Percentiles rank a stretch among this genome's conserved stretches.
These are phyloP conservation scores for Beauveria medogensis DNA, from an alignment of 2,329 filamentous ascomycete species.

Conservation along the genomic window DNA sequence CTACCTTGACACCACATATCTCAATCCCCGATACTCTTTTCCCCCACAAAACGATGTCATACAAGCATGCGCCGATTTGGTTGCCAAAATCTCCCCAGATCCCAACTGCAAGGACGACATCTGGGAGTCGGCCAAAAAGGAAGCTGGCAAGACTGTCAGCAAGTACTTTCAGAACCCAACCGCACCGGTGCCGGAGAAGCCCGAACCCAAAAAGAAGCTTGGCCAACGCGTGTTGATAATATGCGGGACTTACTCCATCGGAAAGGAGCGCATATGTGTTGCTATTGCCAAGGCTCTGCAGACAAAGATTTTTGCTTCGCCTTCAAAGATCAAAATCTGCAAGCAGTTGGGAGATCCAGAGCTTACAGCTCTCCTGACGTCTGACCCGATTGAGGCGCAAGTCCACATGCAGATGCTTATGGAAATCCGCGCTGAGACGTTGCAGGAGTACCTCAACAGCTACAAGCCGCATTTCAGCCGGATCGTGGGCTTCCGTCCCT, in stretches of 20 bases:
- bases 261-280: constrained; percentile 91
- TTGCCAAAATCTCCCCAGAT: constrained; percentile 65
- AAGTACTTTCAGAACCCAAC: constrained; percentile 40
- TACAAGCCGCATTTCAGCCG: constrained; percentile 77
- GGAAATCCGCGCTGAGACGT: constrained; percentile 84
- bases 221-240: constrained; percentile 70
- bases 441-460: constrained; percentile 77
- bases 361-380: constrained; percentile 67
- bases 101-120: constrained; percentile 39
- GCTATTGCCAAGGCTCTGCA: constrained; percentile 80
- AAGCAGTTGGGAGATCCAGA: constrained; percentile 79
- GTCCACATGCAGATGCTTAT: constrained; percentile 97
- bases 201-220: constrained; percentile 20
- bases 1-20: constrained; percentile 94
- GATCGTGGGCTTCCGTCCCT: constrained; percentile 84
- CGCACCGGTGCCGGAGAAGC: constrained; percentile 17
- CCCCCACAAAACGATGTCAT: constrained; percentile 85
- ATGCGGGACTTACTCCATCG: constrained; percentile 95
- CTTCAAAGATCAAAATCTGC: constrained; percentile 77
- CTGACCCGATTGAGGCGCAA: constrained; percentile 74
- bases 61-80: constrained; percentile 77
- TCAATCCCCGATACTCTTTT: constrained; percentile 93
- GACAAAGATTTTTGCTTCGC: constrained; percentile 82
- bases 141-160: constrained; percentile 37
- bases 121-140: constrained; percentile 37